A percentile compares a stretch with the other conserved stretches of the same genome.
phyloP scores from a whole-genome alignment of 805 yeast genomes.

The Ogataea nitratoaversa region DNA sequence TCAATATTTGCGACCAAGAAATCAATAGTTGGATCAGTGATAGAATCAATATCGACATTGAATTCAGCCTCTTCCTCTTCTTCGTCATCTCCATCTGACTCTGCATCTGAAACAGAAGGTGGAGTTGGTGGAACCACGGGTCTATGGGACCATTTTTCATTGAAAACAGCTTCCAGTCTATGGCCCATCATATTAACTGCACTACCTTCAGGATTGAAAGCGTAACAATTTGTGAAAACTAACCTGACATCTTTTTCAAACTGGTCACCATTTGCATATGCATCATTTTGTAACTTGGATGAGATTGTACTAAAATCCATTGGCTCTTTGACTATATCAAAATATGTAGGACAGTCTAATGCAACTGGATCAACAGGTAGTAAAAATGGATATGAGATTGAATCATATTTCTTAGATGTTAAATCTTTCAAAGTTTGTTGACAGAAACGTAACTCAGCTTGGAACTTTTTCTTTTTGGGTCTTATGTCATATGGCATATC shows the following conservation, averaged over 20 bases:
- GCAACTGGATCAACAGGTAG: constrained; percentile 96
- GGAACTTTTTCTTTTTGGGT: constrained; percentile 88
- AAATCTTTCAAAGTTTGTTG: constrained; percentile 79
- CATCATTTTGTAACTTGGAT: constrained; percentile 76
- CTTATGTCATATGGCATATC: constrained; percentile 88
- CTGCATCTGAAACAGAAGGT: constrained; percentile 40
- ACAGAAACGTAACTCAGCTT: constrained; percentile 85
- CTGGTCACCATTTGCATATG: constrained; percentile 83
- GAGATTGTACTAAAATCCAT: constrained; percentile 91
- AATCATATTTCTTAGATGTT: constrained; percentile 74
- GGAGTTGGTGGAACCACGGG: constrained; percentile 68
- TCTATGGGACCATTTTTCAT: constrained; percentile 82
- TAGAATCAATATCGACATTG: constrained; percentile 56
- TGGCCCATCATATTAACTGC: constrained; percentile 96
- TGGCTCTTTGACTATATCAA: constrained; percentile 82
- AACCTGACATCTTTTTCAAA: constrained; percentile 79
- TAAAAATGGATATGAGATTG: constrained; percentile 83
- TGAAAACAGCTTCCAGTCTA: constrained; percentile 78
- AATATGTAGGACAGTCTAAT: constrained; percentile 84
- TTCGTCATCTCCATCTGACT: constrained; percentile 37
- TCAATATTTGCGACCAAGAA: constrained; percentile 82
- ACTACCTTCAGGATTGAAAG: constrained; percentile 94
- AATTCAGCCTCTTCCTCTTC: constrained; percentile 41
- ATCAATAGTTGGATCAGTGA: constrained; percentile 86
- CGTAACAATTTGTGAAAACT: constrained; percentile 84